Evolutionary conservation across 345 rosid species (phyloP), one percentile per base, ranked within the genome.

Genomic region (Aquilaria sinensis): DNA sequence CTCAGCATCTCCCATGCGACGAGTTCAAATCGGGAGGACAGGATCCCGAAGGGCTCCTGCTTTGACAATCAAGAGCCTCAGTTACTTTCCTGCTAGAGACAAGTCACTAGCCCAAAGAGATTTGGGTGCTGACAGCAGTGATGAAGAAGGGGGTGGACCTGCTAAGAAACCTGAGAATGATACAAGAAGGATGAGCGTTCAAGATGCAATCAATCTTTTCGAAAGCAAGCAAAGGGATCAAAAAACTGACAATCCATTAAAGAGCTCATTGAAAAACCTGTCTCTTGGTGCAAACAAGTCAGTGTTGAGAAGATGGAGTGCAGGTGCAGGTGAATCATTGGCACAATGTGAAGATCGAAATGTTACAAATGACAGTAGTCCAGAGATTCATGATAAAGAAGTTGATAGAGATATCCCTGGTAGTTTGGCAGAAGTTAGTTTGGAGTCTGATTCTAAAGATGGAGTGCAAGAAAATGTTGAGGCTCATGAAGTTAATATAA

Each of bases 1-100:
- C 74, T 83, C 91, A 10, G 88, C 86, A 29, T 85, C 91, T 70
- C 91, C 88, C 33, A 85, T 83, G 88, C 75, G 84, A 64, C 80
- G 87, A 76, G 67, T 85, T 65, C 87, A 85, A 73, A 78, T 85
- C 61, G 88, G 87, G 57, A 80, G 84, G 62, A 63, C 61, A 58
- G 81, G 86, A 61, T 72, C 84, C 31, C 88, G 70, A 52, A 76
- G 83, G 56, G 78, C 86, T 8, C 66, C 86, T 63, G 81, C 84
- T 45, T 52, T 83, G 59, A 74, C 88, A 53, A 81, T 85, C 69
- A 85, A 81, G 70, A 85, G 83, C 84, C 84, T 85, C 41, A 70
- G 72, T 47, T 62, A 45, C 67, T 58, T 78, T 72, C 84, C 88
- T 59, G 68, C 67, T 37, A 75, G 85, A 70, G 86, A 79, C 51